Percentiles rank a stretch among this genome's conserved stretches.
Conservation (phyloP, 768 basidiomycete species). For the Astraeus odoratus region DNA sequence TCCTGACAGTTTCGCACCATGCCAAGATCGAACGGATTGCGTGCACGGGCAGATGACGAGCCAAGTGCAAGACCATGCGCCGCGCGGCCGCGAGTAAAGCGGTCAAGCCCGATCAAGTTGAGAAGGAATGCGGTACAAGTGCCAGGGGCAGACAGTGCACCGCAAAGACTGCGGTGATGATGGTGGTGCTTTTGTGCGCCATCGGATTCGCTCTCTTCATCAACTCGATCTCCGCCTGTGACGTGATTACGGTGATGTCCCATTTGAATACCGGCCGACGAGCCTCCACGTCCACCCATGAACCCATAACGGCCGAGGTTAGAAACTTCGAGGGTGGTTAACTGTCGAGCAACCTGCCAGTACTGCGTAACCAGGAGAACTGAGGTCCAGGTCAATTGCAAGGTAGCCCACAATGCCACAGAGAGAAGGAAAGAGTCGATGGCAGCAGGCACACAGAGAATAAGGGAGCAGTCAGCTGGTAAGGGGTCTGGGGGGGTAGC, state of each 20-base stretch:
- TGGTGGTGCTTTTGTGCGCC: conserved; percentile 42
- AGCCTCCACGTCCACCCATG: conserved; percentile 87
- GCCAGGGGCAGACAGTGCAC: conserved; percentile 27
- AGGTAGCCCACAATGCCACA: conserved; percentile 77
- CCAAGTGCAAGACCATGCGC: conserved; percentile 79
- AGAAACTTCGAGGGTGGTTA: conserved; percentile 93
- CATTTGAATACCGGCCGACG: conserved; percentile 65
- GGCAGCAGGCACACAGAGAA: conserved; percentile 62
- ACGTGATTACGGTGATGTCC: conserved; percentile 55
- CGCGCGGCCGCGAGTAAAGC: conserved; percentile 88
- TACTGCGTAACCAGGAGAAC: conserved; percentile 81
- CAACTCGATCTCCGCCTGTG: conserved; percentile 42
- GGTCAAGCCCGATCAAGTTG: conserved; percentile 87
- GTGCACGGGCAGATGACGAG: conserved; percentile 43
- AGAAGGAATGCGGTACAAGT: conserved; percentile 59
- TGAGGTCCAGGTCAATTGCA: conserved; percentile 93
- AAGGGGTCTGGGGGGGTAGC: conserved; percentile 13
- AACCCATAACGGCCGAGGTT: conserved; percentile 94
- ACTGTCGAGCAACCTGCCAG: conserved; percentile 90
- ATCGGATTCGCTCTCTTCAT: conserved; percentile 33
- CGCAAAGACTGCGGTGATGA: conserved; percentile 31
- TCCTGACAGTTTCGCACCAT: conserved; percentile 76
- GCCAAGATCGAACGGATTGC: conserved; percentile 91
- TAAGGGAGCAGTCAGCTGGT: conserved; percentile 16
- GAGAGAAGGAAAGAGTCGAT: conserved; percentile 81